Percentiles rank a stretch among this genome's conserved stretches.
phyloP scores from a whole-genome alignment of 1,284 basidiomycete species.

The Xerocomus nothofagi region DNA sequence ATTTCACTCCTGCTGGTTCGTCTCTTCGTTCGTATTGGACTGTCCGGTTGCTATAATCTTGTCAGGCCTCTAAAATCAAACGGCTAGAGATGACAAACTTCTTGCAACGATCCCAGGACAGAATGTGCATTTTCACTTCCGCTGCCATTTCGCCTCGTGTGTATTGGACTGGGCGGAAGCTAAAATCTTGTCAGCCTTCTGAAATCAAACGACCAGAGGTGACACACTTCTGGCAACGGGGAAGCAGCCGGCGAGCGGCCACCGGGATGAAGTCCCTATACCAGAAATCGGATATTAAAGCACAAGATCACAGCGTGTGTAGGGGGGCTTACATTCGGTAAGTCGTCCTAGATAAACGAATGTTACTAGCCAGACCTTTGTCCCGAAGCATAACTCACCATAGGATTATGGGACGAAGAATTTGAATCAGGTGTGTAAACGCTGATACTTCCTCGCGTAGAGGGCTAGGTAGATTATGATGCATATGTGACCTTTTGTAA shows the following conservation, averaged over 20 bases:
- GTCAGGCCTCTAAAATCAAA: not conserved
- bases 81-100: conserved; percentile 2
- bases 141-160: not conserved
- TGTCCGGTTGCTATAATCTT: not conserved
- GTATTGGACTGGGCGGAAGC: conserved; percentile 5
- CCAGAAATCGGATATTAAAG: not conserved
- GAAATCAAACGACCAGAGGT: not conserved
- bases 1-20: conserved; percentile 10
- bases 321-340: not conserved
- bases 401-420: not conserved
- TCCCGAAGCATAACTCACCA: conserved; percentile 1
- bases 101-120: too few relatives aligned
- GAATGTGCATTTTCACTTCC: conserved; percentile 15
- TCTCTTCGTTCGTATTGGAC: not conserved
- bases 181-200: not conserved
- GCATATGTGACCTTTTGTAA: not conserved
- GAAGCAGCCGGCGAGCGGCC: not conserved
- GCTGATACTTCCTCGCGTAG: conserved; percentile 1
- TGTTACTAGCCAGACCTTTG: not conserved
- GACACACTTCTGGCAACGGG: conserved; percentile 5
- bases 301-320: too few relatives aligned
- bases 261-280: conserved; percentile 1
- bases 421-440: not conserved
- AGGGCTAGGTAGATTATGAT: conserved; percentile 3
- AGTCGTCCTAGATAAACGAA: not conserved